A percentile compares a stretch with the other conserved stretches of the same genome.
Evolutionary conservation across 2,329 filamentous ascomycete species (phyloP).

Genomic region (Diaporthe sp.): DNA sequence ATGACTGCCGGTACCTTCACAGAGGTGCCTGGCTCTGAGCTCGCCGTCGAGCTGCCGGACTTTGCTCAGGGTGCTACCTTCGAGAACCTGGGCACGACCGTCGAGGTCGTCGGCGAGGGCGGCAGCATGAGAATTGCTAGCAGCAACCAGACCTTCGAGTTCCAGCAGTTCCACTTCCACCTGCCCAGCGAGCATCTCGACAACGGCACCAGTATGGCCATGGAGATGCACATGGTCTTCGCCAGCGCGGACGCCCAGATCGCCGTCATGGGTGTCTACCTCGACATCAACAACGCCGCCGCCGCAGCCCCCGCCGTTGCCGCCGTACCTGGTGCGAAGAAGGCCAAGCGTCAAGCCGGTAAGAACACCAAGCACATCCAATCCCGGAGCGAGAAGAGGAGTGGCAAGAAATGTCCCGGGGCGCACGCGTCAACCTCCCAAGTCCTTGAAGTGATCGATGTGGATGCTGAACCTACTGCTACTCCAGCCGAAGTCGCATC

Average conservation of each 20-base stretch:
- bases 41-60: constrained; percentile 58
- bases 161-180: constrained; percentile 66
- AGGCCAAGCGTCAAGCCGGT: constrained; percentile 41
- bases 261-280: constrained; percentile 60
- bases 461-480: constrained; percentile 57
- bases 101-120: constrained; percentile 66
- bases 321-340: constrained; percentile 31
- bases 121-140: constrained; percentile 44
- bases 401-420: too few species aligned
- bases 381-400: too few species aligned
- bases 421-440: constrained; percentile 47
- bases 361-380: constrained; percentile 1
- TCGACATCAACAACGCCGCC: constrained; percentile 54
- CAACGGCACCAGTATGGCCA: constrained; percentile 59
- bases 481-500: constrained; percentile 53
- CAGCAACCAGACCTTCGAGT: constrained; percentile 49
- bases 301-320: constrained; percentile 14
- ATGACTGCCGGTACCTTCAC: constrained; percentile 56
- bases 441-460: constrained; percentile 43
- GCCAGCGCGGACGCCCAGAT: constrained; percentile 57
- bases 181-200: constrained; percentile 64
- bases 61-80: constrained; percentile 60
- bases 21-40: constrained; percentile 49
- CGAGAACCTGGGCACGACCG: constrained; percentile 70
- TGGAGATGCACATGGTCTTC: constrained; percentile 74